A percentile compares a stretch with the other conserved stretches of the same genome.
Conservation (phyloP, 352 stramenopile species). For the Elongisporangium undulatum region DNA sequence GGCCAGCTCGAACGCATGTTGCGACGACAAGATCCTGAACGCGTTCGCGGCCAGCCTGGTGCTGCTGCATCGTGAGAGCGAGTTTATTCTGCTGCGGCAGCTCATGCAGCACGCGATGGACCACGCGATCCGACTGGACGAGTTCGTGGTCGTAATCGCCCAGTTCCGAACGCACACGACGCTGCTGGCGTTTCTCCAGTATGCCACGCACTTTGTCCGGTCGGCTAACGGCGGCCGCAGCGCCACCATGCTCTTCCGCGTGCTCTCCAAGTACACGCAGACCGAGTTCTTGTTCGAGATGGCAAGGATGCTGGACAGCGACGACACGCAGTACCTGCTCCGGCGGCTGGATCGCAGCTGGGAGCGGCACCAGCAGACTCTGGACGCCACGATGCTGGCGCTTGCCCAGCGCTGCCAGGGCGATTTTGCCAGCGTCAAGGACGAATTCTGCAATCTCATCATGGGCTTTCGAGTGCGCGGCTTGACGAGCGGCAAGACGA, state of each 20-base stretch:
- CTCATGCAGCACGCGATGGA: conserved; percentile 42
- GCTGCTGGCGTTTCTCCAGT: conserved; percentile 40
- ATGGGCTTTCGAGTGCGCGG: conserved; percentile 30
- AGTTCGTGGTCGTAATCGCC: conserved; percentile 46
- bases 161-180: conserved; percentile 30
- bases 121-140: conserved; percentile 24
- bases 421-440: conserved; percentile 20
- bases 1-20: conserved; percentile 4
- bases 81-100: conserved; percentile 29
- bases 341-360: conserved; percentile 57
- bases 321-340: conserved; percentile 61
- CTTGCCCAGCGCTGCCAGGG: conserved; percentile 13
- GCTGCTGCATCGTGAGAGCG: conserved; percentile 21
- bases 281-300: conserved; percentile 63
- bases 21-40: conserved; percentile 26
- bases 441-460: conserved; percentile 68
- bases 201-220: conserved; percentile 25
- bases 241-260: conserved; percentile 32
- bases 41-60: conserved; percentile 33
- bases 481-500: neutral
- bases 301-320: conserved; percentile 53
- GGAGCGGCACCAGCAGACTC: conserved; percentile 13
- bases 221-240: neutral
- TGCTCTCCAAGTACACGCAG: conserved; percentile 44
- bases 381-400: conserved; percentile 23